Conservation (phyloP, 768 basidiomycete genomes). For the Botryobasidium botryosum region DNA sequence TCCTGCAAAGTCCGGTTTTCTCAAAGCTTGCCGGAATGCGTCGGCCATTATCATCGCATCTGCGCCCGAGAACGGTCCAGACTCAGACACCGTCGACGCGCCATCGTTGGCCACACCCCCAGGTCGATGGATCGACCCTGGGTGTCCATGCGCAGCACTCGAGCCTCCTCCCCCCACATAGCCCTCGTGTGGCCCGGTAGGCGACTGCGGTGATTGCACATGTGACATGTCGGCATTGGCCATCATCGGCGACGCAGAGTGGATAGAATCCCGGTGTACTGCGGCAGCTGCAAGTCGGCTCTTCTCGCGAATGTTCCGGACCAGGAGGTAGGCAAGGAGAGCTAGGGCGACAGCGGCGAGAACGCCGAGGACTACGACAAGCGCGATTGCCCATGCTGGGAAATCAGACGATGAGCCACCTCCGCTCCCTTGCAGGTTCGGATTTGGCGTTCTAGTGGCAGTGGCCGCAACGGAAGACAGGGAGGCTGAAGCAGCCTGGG, state of each 20-base stretch:
- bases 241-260: constrained; percentile 74
- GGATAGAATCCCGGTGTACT: constrained; percentile 64
- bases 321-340: constrained; percentile 51
- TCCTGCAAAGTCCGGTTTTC: constrained; percentile 77
- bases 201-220: constrained; percentile 9
- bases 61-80: constrained; percentile 56
- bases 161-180: background rate
- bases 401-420: constrained; percentile 26
- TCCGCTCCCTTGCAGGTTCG: background rate
- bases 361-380: constrained; percentile 74
- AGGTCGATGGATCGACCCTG: background rate
- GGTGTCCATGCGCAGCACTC: constrained; percentile 18
- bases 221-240: constrained; percentile 21
- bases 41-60: constrained; percentile 90
- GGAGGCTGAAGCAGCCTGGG: constrained; percentile 22
- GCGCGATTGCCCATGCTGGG: constrained; percentile 84
- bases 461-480: constrained; percentile 21
- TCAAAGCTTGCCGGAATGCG: constrained; percentile 73
- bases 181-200: background rate
- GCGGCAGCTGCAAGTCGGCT: constrained; percentile 27
- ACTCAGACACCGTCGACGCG: constrained; percentile 49
- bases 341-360: constrained; percentile 58
- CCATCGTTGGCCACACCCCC: constrained; percentile 28
- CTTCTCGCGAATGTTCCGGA: constrained; percentile 41
- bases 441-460: background rate